Evolutionary conservation across 2,329 filamentous ascomycete genomes (phyloP), one percentile per base, ranked within the genome.

Genomic region (Aspergillus ochraceoroseus): DNA sequence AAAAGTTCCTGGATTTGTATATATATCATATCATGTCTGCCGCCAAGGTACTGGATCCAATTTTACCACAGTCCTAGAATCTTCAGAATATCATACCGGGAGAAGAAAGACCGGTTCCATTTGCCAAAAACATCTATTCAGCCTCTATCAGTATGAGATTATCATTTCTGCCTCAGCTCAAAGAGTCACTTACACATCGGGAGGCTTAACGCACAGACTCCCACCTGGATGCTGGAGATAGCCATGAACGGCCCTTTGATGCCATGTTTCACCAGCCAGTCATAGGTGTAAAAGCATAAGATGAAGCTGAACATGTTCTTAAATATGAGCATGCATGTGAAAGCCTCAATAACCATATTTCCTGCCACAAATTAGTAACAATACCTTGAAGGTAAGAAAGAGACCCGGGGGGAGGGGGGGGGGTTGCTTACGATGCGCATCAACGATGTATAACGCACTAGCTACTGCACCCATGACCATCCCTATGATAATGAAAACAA

Each of bases 251-350:
- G 69, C 14, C 56, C 55, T 32, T 75, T 72, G 44, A 79, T 77
- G 1, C 79, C 79, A 6, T 61, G 59, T 1, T 67, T 51, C 7
- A 83, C 73, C 17, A 95, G 73, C 89, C 90, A 95, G 42, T 88
- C 73, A 55, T 87, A 94, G 1, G 87, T 87, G 52, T 79, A 83
- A 61, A 82, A 94, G 0, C 89, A 94, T 41, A 95, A 70, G 5
- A 80, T 79, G 55, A 94, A 95, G 48, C 82, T 85, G 68, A 95
- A 94, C 47, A 95, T 76, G 65, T 95, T 95, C 67, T 95, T 95
- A 73, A 95, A 95, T 38, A 95, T 82, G 49, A 95, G 76, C 61
- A 92, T 77, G 65, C 87, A 86, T 0, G 88, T 95, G 62, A 95
- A 94, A 5, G 82, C 85, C 65, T 95, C 89, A 32, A 95, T 79